These are phyloP conservation scores for Russula sp. DNA, from an alignment of 768 basidiomycete species.

Conservation along the genomic window DNA sequence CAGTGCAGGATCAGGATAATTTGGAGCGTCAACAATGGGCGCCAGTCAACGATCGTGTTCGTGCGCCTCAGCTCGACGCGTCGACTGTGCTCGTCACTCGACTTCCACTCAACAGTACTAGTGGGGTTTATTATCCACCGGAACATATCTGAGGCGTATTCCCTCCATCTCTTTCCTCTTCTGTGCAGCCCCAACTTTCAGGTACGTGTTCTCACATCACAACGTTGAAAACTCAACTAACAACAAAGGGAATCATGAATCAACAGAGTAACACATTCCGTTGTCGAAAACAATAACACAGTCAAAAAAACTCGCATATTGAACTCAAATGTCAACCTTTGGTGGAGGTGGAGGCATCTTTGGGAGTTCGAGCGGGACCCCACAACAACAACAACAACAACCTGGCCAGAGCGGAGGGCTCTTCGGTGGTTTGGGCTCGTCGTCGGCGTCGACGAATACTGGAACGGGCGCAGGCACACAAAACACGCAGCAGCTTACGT, in stretches of 20 bases:
- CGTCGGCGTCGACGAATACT: conserved; percentile 11
- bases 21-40: not conserved
- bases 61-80: not conserved
- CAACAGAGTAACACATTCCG: not conserved
- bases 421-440: conserved; percentile 20
- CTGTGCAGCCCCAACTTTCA: not conserved
- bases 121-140: not conserved
- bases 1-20: not conserved
- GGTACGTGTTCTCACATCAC: conserved; percentile 13
- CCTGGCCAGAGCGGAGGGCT: conserved; percentile 32
- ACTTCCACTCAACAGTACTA: not conserved
- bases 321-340: conserved; percentile 24
- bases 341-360: conserved; percentile 26
- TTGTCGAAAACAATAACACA: not conserved
- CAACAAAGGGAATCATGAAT: not conserved
- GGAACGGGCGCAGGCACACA: not conserved
- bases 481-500: conserved; percentile 2
- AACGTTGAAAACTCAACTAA: conserved; percentile 1
- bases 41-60: not conserved
- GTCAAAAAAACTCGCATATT: not conserved
- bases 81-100: not conserved
- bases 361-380: conserved; percentile 26
- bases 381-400: conserved; percentile 33
- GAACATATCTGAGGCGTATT: not conserved
- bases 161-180: not conserved